A percentile compares a stretch with the other conserved stretches of the same genome.
Conservation (phyloP, 2,329 filamentous ascomycete genomes). For the Apiospora hydei region DNA sequence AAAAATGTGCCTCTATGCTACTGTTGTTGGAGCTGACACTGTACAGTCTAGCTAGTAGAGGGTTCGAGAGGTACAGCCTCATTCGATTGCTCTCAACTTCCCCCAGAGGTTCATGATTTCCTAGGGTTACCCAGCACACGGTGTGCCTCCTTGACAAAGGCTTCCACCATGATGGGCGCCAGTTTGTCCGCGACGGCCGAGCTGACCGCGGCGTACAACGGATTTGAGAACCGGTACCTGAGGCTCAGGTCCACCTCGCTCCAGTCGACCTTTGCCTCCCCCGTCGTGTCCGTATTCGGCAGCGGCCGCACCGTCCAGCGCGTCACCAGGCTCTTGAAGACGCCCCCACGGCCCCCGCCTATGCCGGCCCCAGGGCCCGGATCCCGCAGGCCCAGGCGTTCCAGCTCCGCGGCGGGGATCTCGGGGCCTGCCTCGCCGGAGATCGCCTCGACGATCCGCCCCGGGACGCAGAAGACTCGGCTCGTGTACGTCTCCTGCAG, state of each 20-base stretch:
- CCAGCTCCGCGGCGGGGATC: slow-evolving; percentile 46
- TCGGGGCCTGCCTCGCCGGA: slow-evolving; percentile 64
- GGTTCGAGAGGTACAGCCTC: background rate
- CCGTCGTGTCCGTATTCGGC: slow-evolving; percentile 41
- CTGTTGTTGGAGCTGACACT: background rate
- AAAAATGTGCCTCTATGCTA: background rate
- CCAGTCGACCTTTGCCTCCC: slow-evolving; percentile 47
- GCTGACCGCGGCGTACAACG: slow-evolving; percentile 85
- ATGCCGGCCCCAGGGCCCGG: slow-evolving; percentile 22
- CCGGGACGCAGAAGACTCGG: slow-evolving; percentile 78
- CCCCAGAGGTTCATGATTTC: background rate
- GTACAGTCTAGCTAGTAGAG: background rate
- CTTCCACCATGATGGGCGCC: slow-evolving; percentile 87
- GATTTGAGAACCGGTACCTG: slow-evolving; percentile 85
- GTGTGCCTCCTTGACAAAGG: slow-evolving; percentile 84
- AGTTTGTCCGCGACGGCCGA: slow-evolving; percentile 83
- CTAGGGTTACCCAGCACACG: slow-evolving; percentile 54
- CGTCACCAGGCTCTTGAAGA: slow-evolving; percentile 75
- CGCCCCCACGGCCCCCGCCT: slow-evolving; percentile 42
- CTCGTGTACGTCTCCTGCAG: slow-evolving; percentile 86
- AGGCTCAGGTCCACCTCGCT: slow-evolving; percentile 81
- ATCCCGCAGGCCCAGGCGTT: slow-evolving; percentile 35
- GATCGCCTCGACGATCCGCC: slow-evolving; percentile 77
- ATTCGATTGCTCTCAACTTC: background rate
- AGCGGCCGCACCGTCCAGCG: slow-evolving; percentile 70